phyloP scores from a whole-genome alignment of 176 grass and related monocot species.

The Oryza meyeriana region DNA sequence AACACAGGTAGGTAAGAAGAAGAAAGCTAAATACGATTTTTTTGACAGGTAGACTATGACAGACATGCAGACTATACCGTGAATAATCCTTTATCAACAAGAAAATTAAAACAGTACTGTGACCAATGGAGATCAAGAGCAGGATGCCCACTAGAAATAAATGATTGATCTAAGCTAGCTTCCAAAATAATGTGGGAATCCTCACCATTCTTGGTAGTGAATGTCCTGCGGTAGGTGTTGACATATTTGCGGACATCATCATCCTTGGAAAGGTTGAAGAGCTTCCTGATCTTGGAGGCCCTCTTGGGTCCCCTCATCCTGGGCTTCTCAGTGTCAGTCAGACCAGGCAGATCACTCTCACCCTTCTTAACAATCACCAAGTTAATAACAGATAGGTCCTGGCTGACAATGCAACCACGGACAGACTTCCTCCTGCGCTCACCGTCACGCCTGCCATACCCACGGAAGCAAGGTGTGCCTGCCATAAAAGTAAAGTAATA shows the following conservation, averaged over 20 bases:
- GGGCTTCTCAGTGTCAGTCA: conserved; percentile 90
- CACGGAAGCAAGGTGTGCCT: conserved; percentile 95
- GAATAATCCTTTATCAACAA: not conserved
- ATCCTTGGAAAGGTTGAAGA: conserved; percentile 89
- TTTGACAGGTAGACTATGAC: not conserved
- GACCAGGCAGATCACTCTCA: conserved; percentile 71
- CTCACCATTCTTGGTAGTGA: conserved; percentile 81
- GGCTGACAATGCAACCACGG: conserved; percentile 93
- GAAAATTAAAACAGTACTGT: not conserved
- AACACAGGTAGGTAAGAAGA: not conserved
- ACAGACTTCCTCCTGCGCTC: conserved; percentile 92
- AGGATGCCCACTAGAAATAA: not conserved
- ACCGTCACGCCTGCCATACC: conserved; percentile 73
- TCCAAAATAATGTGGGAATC: not conserved
- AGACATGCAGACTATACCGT: not conserved
- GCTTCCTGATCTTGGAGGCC: conserved; percentile 91
- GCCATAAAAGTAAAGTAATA: not conserved
- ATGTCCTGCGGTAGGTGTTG: conserved; percentile 90
- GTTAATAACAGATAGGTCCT: conserved; percentile 86
- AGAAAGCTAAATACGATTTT: not conserved
- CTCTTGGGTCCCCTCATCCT: conserved; percentile 99
- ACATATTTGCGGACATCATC: conserved; percentile 97
- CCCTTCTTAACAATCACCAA: conserved; percentile 96
- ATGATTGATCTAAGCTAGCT: not conserved
- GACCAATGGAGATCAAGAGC: not conserved